phyloP scores from a whole-genome alignment of 202 grass and related monocot genomes.

The Zizania palustris region DNA sequence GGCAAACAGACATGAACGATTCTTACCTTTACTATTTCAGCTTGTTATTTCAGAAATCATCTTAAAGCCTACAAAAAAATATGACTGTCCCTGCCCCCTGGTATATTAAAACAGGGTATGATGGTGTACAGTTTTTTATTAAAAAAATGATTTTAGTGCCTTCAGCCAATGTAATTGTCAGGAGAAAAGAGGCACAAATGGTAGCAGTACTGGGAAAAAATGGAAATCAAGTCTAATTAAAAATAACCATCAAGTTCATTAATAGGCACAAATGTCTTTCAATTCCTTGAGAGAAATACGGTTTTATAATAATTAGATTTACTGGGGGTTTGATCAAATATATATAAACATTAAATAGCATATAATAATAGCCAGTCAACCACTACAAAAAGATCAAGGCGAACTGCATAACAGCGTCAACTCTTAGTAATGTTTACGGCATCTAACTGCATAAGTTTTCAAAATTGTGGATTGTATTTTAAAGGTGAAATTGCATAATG shows the following conservation, averaged over 20 bases:
- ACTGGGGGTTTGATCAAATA: conserved; percentile 21
- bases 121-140: neutral
- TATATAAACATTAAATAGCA: neutral
- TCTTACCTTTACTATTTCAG: conserved; percentile 19
- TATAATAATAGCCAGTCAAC: neutral
- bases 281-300: neutral
- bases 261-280: conserved; percentile 11
- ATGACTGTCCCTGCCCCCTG: neutral
- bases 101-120: conserved; percentile 4
- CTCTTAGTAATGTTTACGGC: conserved; percentile 11
- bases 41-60: conserved; percentile 5
- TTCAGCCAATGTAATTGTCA: neutral
- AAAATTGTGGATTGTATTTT: neutral
- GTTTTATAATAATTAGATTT: conserved; percentile 4
- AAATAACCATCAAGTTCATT: conserved; percentile 17
- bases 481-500: neutral
- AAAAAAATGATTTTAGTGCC: neutral
- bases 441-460: neutral
- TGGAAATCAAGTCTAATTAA: neutral
- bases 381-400: neutral
- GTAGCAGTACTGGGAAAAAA: neutral
- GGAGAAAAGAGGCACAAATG: neutral
- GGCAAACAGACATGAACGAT: neutral
- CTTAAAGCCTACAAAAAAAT: neutral
- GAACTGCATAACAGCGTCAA: neutral